Percentiles rank a stretch among this genome's conserved stretches.
Evolutionary conservation across 2,329 filamentous ascomycete genomes (phyloP).

Genomic region (Alternaria gansuensis): DNA sequence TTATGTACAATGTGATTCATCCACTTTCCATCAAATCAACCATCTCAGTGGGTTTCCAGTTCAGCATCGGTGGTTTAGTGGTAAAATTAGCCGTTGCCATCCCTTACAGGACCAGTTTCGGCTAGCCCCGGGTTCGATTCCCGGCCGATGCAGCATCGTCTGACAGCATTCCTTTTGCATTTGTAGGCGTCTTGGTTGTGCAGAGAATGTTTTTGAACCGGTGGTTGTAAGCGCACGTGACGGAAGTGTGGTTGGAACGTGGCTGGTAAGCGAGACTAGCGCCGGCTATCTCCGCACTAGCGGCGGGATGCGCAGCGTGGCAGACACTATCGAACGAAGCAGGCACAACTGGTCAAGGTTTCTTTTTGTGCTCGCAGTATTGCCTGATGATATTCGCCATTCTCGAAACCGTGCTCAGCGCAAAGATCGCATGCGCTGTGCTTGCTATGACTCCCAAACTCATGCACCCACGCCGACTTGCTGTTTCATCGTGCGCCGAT

Average conservation of each 20-base stretch:
- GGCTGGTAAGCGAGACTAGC: not conserved
- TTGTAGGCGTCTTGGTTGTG: not conserved
- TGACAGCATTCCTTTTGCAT: not conserved
- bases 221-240: not conserved
- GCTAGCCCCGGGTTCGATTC: conserved; percentile 33
- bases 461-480: not conserved
- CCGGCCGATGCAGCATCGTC: conserved; percentile 7
- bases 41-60: not conserved
- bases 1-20: too few species aligned
- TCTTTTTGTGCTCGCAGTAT: not conserved
- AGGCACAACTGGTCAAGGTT: not conserved
- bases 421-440: not conserved
- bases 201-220: not conserved
- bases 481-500: not conserved
- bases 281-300: not conserved
- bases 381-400: not conserved
- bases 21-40: not conserved
- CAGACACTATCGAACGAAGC: not conserved
- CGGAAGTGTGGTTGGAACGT: not conserved
- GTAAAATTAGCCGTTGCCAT: conserved; percentile 36
- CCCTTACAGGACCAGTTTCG: conserved; percentile 17
- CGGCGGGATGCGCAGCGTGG: not conserved
- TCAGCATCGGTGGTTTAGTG: conserved; percentile 32
- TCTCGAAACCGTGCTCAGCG: rapidly evolving
- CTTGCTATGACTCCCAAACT: not conserved